These are phyloP conservation scores for Aspergillus baeticus DNA, from an alignment of 495 filamentous ascomycete species.

Conservation along the genomic window DNA sequence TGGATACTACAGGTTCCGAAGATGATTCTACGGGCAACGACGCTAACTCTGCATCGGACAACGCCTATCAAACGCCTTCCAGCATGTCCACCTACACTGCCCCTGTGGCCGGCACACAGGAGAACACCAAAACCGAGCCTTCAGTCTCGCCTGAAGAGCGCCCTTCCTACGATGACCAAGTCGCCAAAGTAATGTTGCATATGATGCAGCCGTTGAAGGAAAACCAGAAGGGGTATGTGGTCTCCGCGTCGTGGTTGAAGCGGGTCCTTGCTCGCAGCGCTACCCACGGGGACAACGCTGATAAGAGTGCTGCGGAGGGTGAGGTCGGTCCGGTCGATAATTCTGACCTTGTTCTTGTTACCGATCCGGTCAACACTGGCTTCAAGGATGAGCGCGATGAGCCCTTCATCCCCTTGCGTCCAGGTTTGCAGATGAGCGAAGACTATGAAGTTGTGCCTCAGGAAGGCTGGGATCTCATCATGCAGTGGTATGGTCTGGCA, in stretches of 20 bases:
- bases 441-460: constrained; percentile 77
- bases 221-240: constrained; percentile 70
- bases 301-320: constrained; percentile 61
- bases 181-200: constrained; percentile 62
- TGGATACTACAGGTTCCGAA: constrained; percentile 24
- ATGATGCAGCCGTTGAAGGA: constrained; percentile 55
- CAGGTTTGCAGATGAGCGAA: constrained; percentile 59
- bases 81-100: constrained; percentile 31
- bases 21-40: constrained; percentile 24
- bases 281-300: constrained; percentile 49
- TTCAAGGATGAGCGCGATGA: constrained; percentile 55
- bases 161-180: constrained; percentile 75
- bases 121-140: constrained; percentile 18
- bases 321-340: constrained; percentile 86
- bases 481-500: constrained; percentile 78
- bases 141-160: constrained; percentile 19
- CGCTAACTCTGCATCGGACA: constrained; percentile 20
- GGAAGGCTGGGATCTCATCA: constrained; percentile 76
- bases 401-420: constrained; percentile 73
- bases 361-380: constrained; percentile 32
- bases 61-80: constrained; percentile 31
- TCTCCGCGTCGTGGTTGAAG: constrained; percentile 77
- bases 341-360: constrained; percentile 57
- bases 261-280: constrained; percentile 68
- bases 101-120: constrained; percentile 14